Evolutionary conservation across 306 rosid species (phyloP).

Genomic region (Myrica gale): DNA sequence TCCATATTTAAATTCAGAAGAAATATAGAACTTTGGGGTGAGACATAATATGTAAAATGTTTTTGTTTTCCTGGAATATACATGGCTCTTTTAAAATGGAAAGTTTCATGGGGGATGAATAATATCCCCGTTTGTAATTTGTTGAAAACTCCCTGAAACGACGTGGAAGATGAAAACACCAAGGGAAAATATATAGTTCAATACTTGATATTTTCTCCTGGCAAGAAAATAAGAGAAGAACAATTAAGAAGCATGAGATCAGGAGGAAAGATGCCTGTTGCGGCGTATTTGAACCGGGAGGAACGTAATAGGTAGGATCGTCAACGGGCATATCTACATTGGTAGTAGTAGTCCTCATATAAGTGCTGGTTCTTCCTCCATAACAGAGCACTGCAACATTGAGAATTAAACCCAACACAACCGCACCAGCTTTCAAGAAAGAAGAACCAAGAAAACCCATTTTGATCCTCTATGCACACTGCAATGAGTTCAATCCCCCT

Average conservation of each 20-base stretch:
- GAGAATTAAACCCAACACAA: conserved; percentile 32
- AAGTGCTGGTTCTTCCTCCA: conserved; percentile 53
- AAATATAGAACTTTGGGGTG: too few species aligned
- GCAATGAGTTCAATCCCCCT: too few species aligned
- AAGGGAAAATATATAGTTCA: neutral
- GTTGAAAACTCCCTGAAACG: too few species aligned
- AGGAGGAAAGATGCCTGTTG: conserved; percentile 52
- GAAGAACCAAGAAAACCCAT: conserved; percentile 40
- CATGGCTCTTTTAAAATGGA: too few species aligned
- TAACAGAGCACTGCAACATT: conserved; percentile 37
- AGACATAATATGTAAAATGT: too few species aligned
- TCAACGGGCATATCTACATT: conserved; percentile 51
- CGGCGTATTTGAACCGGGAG: conserved; percentile 72
- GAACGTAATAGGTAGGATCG: conserved; percentile 58
- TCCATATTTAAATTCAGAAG: too few species aligned
- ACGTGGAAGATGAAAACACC: too few species aligned
- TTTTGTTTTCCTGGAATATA: too few species aligned
- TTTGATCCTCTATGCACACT: neutral
- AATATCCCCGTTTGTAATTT: too few species aligned
- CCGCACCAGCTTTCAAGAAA: conserved; percentile 3
- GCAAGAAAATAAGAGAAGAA: neutral
- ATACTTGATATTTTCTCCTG: neutral
- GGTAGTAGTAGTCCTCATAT: conserved; percentile 38
- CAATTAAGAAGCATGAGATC: neutral
- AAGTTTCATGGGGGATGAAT: too few species aligned